phyloP scores from a whole-genome alignment of 495 filamentous ascomycete species.

The Xylaria venustula region DNA sequence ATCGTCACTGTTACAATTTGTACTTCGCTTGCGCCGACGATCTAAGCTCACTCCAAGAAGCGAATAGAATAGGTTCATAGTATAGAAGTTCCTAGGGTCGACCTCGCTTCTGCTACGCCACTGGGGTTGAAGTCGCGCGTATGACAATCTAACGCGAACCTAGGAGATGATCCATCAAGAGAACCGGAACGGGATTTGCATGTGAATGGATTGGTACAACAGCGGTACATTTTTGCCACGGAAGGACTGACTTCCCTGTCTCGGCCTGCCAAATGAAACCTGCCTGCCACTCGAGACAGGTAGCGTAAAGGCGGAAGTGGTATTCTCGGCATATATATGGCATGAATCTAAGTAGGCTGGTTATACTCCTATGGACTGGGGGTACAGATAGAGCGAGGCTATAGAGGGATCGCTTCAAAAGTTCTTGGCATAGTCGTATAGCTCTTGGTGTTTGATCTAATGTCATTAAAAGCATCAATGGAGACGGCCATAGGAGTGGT shows the following conservation, averaged over 20 bases:
- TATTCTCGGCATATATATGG: neutral
- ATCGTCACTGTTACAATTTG: neutral
- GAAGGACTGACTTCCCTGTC: neutral
- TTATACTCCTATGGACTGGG: neutral
- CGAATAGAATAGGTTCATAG: neutral
- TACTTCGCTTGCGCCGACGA: neutral
- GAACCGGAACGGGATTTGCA: neutral
- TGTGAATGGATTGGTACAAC: neutral
- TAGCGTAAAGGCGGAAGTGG: neutral
- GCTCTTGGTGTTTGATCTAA: neutral
- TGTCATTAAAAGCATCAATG: neutral
- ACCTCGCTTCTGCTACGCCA: neutral
- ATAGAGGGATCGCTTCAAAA: neutral
- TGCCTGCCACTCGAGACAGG: neutral
- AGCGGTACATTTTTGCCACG: neutral
- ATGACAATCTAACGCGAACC: neutral
- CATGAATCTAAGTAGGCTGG: neutral
- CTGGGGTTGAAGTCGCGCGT: neutral
- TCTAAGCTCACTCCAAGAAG: neutral
- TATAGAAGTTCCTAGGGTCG: neutral
- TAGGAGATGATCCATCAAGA: neutral
- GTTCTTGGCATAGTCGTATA: too few species aligned
- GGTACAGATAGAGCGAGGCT: neutral
- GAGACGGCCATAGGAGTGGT: neutral
- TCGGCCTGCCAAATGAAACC: neutral